Base-by-base conservation (phyloP, 2,329 filamentous ascomycete species). In the Fusarium papillatum region DNA sequence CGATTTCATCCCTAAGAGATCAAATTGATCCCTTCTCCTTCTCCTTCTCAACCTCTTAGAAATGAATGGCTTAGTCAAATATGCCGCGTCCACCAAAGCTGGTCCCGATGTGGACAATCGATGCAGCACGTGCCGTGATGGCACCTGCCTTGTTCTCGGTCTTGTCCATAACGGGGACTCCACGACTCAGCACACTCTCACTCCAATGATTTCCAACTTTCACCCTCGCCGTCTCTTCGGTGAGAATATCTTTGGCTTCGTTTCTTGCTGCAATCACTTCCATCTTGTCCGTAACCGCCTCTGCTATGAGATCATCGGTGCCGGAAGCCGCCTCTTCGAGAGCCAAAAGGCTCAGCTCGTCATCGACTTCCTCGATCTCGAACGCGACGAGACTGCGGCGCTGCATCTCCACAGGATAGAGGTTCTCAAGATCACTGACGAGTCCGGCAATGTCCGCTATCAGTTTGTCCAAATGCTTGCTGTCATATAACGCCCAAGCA, bases 401-500 rank as follows among this genome's bases (percentile, higher is more conserved):
- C 26, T 36, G 67, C 19, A 14, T 48, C 53, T 80, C 71, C 31
- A 70, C 38, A 38, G 48, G 80, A 66, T 65, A 73, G 68, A 79
- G 66, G 38, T 76, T 78, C 61, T 82, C 80, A 16, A 83, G 66
- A 10, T 77, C 72, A 17, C 79, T 77, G 2, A 82, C 39, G 16
- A 81, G 75, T 24, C 48, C 74, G 8, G 60, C 65, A 24, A 81
- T 70, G 60, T 80, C 53, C 4, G 63, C 55, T 17, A 82, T 41
- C 13, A 82, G 60, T 53, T 69, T 76, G 1, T 80, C 72, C 36
- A 80, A 74, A 48, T 74, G 61, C 65, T 80, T 62, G n/a, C 10
- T 17, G 59, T 70, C 29, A 22, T 67, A 64, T 1, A 72, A 11
- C 3, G 67, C 64, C 70, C 64, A 73, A 1, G 36, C 36, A 2